Conservation (phyloP, 345 rosid species). For the Noccaea bulbosa region DNA sequence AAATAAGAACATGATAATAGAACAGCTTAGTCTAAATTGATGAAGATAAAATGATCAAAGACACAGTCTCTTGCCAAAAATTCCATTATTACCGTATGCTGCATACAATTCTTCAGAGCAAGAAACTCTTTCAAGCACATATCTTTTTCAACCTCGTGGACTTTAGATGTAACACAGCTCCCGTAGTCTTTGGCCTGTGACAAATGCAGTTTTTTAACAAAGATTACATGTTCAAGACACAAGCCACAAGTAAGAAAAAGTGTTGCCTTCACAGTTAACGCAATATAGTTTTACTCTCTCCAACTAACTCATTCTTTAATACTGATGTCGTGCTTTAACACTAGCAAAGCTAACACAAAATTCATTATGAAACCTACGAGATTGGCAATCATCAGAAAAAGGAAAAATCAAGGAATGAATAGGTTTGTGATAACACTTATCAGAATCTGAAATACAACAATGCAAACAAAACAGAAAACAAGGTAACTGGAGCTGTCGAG, state of each 20-base stretch:
- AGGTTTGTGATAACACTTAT: background rate
- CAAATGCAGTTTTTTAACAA: slow-evolving; percentile 13
- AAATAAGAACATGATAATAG: slow-evolving; percentile 33
- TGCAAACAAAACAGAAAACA: background rate
- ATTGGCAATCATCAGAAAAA: background rate
- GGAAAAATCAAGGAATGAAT: too few species aligned
- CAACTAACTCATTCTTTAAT: background rate
- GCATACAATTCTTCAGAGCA: slow-evolving; percentile 83
- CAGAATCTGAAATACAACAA: background rate
- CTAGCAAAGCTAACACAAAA: slow-evolving; percentile 8
- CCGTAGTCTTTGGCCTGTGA: slow-evolving; percentile 90
- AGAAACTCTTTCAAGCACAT: slow-evolving; percentile 95
- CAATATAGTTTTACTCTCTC: background rate
- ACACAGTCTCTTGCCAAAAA: background rate
- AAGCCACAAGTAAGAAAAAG: background rate
- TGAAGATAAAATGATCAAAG: background rate
- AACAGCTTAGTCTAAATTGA: slow-evolving; percentile 24
- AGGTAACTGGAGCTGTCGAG: slow-evolving; percentile 21
- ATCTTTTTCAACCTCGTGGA: slow-evolving; percentile 79
- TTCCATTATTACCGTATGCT: slow-evolving; percentile 69
- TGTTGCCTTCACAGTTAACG: background rate
- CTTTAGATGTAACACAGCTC: slow-evolving; percentile 82
- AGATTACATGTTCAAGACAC: slow-evolving; percentile 18
- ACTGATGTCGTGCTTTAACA: background rate
- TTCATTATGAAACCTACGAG: background rate